phyloP scores from a whole-genome alignment of 441 rosid species.

The Gossypium lobatum region DNA sequence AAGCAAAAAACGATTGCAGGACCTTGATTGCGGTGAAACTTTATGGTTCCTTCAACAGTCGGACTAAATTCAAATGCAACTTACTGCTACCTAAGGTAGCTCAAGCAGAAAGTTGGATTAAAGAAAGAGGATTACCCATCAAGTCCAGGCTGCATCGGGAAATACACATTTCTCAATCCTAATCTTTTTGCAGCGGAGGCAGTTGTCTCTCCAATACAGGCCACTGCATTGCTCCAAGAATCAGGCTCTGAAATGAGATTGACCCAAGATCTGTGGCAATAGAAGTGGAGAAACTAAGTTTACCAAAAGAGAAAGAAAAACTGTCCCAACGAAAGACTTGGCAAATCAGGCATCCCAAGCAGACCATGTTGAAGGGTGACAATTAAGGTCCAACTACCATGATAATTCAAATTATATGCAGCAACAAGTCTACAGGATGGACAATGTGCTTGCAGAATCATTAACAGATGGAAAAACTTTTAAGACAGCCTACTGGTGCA shows the following conservation, averaged over 20 bases:
- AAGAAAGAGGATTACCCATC: slow-evolving; percentile 60
- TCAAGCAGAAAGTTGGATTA: neutral
- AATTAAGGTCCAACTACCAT: slow-evolving; percentile 8
- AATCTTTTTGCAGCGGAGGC: slow-evolving; percentile 73
- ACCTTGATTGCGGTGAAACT: neutral
- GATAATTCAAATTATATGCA: neutral
- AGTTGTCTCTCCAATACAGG: slow-evolving; percentile 95
- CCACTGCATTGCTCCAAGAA: slow-evolving; percentile 58
- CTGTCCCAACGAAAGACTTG: neutral
- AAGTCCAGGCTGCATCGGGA: slow-evolving; percentile 73
- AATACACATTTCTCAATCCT: slow-evolving; percentile 66
- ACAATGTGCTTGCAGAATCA: slow-evolving; percentile 1
- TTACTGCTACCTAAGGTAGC: neutral
- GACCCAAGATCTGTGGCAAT: slow-evolving; percentile 68
- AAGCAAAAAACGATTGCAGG: neutral
- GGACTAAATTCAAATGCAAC: neutral
- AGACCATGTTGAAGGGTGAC: neutral
- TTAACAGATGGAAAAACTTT: neutral
- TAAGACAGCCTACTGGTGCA: neutral
- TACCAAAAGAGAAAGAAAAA: neutral
- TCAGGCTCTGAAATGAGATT: slow-evolving; percentile 50
- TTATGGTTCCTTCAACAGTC: slow-evolving; percentile 5
- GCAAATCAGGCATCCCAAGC: slow-evolving; percentile 8
- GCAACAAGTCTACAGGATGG: slow-evolving; percentile 2
- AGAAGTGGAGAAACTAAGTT: slow-evolving; percentile 18